Percentiles rank a stretch among this genome's conserved stretches.
These are phyloP conservation scores for Aspergillus bridgeri DNA, from an alignment of 495 filamentous ascomycete genomes.

Conservation along the genomic window DNA sequence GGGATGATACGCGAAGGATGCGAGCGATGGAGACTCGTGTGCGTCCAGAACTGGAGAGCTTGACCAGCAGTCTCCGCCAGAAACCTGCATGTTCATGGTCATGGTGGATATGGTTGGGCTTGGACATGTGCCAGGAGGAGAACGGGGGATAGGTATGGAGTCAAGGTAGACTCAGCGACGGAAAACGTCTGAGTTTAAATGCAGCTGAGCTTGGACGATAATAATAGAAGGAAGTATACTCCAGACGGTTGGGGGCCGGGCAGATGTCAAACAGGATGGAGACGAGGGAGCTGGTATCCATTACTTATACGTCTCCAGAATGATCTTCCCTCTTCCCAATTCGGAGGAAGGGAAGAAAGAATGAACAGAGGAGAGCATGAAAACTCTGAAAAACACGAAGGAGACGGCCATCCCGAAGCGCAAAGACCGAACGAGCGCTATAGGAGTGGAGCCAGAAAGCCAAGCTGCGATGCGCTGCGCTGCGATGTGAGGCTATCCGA, in stretches of 20 bases:
- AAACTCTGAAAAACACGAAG: background rate
- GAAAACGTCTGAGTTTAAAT: background rate
- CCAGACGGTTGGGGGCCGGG: conserved; percentile 4
- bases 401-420: conserved; percentile 17
- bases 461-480: too few species aligned
- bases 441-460: conserved; percentile 14
- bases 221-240: conserved; percentile 5
- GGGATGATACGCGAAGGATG: conserved; percentile 23
- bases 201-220: background rate
- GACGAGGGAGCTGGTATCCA: background rate
- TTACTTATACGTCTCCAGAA: conserved; percentile 1
- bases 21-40: conserved; percentile 29
- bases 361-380: background rate
- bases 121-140: conserved; percentile 27
- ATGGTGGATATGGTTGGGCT: conserved; percentile 17
- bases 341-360: background rate
- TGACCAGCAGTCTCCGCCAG: conserved; percentile 38
- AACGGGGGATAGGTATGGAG: background rate
- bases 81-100: conserved; percentile 35
- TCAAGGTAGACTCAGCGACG: background rate
- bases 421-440: conserved; percentile 5
- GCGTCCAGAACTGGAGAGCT: conserved; percentile 33
- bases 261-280: background rate
- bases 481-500: conserved; percentile 15
- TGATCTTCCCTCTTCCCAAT: background rate